Evolutionary conservation across 2,329 filamentous ascomycete species (phyloP).

Genomic region (Colletotrichum chlorophyti): DNA sequence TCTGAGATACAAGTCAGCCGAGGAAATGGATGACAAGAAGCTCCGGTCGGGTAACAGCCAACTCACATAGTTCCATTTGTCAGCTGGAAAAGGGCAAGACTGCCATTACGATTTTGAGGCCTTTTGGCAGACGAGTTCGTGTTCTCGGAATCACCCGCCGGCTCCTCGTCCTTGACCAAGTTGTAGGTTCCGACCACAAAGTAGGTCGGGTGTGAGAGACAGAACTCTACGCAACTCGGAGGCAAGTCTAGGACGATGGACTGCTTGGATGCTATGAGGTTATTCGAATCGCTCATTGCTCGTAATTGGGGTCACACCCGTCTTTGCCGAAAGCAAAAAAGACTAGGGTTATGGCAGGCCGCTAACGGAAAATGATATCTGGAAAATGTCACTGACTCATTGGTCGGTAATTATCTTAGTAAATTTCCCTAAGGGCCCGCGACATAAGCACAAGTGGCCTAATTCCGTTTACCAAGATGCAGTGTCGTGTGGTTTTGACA

Average conservation of each 20-base stretch:
- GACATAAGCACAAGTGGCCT: too few relatives aligned
- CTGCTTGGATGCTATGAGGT: conserved; percentile 47
- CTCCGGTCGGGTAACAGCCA: background rate
- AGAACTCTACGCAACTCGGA: conserved; percentile 81
- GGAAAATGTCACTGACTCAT: too few relatives aligned
- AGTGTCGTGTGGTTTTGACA: too few relatives aligned
- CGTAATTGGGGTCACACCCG: too few relatives aligned
- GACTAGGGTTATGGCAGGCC: background rate
- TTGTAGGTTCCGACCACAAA: conserved; percentile 88
- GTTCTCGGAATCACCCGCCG: background rate
- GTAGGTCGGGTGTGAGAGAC: conserved; percentile 64
- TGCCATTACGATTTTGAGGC: conserved; percentile 74
- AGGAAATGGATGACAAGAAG: background rate
- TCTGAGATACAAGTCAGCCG: conserved; percentile 42
- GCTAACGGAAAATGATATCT: too few relatives aligned
- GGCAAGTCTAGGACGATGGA: conserved; percentile 68
- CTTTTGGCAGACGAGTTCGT: conserved; percentile 35
- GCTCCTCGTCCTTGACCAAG: conserved; percentile 59
- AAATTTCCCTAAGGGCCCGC: too few relatives aligned
- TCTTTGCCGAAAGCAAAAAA: background rate
- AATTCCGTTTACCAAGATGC: too few relatives aligned
- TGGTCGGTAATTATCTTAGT: too few relatives aligned
- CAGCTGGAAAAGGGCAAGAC: conserved; percentile 71
- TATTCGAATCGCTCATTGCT: conserved; percentile 6
- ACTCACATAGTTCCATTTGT: conserved; percentile 63